Conservation (phyloP, 106 monocot genomes). For the Allium fistulosum region DNA sequence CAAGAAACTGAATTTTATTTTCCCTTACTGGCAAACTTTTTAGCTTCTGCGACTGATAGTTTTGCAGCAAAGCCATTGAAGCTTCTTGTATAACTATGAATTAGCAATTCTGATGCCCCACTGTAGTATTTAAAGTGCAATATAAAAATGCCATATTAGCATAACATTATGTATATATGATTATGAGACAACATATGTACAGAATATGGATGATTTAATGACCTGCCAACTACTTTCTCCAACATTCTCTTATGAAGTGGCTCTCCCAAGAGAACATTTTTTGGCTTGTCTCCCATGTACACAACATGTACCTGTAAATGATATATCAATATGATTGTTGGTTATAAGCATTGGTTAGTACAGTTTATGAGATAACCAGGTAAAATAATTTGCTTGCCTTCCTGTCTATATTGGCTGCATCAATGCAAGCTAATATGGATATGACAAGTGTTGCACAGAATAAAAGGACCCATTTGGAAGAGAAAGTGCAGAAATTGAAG, state of each 20-base stretch:
- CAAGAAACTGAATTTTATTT: background rate
- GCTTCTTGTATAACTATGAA: constrained; percentile 21
- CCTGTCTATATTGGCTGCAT: constrained; percentile 2
- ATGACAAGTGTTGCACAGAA: background rate
- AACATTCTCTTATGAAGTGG: constrained; percentile 6
- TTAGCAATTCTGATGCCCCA: constrained; percentile 2
- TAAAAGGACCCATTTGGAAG: background rate
- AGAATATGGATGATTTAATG: background rate
- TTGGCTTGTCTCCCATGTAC: constrained; percentile 9
- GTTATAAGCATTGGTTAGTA: too few relatives aligned
- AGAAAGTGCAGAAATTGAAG: background rate
- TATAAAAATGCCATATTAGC: background rate
- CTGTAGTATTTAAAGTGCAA: background rate
- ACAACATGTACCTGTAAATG: constrained; percentile 9
- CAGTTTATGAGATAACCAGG: background rate
- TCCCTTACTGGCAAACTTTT: constrained; percentile 14
- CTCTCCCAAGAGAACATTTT: constrained; percentile 5
- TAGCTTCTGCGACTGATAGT: constrained; percentile 11
- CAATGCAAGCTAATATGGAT: background rate
- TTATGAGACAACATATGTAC: background rate
- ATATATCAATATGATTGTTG: too few relatives aligned
- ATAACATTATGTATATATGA: background rate
- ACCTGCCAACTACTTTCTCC: constrained; percentile 9
- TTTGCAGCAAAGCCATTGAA: constrained; percentile 28
- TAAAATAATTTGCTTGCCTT: constrained; percentile 2